Evolutionary conservation across 1,139 yeast species (phyloP).

Genomic region (Magnusiomyces fungicola): DNA sequence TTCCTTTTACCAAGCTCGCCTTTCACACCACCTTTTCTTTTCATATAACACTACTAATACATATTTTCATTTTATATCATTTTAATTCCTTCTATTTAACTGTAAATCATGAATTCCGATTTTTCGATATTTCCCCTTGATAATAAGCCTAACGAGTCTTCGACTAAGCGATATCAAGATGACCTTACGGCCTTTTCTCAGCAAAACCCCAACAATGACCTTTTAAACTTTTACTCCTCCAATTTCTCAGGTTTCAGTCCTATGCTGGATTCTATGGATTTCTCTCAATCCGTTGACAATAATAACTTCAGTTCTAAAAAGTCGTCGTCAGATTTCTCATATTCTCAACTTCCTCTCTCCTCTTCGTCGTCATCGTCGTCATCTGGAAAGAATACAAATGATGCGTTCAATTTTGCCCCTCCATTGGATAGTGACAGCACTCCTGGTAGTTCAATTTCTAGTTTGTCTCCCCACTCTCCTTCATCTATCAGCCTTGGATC

Average conservation of each 20-base stretch:
- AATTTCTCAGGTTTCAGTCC: neutral
- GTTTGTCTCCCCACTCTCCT: conserved; percentile 14
- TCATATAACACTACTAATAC: neutral
- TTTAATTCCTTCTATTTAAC: neutral
- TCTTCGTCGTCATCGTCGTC: neutral
- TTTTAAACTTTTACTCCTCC: conserved; percentile 3
- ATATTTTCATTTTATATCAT: neutral
- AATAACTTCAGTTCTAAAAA: neutral
- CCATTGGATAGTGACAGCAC: conserved; percentile 10
- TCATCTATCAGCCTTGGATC: neutral
- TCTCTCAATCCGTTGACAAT: neutral
- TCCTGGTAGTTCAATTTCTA: conserved; percentile 9
- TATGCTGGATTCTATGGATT: neutral
- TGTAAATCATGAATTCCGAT: conserved; percentile 1
- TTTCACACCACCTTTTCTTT: neutral
- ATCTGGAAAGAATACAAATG: neutral
- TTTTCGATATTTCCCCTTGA: neutral
- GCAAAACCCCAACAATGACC: neutral
- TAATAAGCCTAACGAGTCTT: neutral
- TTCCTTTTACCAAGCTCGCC: neutral
- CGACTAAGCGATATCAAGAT: neutral
- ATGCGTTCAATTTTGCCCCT: neutral
- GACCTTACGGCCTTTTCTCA: neutral
- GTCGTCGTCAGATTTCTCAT: neutral
- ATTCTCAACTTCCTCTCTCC: neutral